Evolutionary conservation across 768 basidiomycete species (phyloP).

Genomic region (Inosperma sp.): DNA sequence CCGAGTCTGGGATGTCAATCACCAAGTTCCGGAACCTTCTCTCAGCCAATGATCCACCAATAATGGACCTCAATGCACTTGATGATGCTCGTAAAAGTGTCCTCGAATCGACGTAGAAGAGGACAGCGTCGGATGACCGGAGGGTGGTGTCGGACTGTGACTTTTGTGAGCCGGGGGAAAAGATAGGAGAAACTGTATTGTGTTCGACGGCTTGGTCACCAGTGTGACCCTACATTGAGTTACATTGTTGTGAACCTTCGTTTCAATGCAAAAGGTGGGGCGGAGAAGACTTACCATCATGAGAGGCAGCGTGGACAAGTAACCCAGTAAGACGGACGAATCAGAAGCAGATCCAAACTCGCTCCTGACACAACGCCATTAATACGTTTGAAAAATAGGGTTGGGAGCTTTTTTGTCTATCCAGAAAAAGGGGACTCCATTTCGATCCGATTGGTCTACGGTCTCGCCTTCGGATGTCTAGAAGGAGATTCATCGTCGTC

Average conservation of each 20-base stretch:
- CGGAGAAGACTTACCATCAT: slow-evolving; percentile 1
- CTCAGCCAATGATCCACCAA: slow-evolving; percentile 14
- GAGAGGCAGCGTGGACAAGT: background rate
- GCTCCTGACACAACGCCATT: background rate
- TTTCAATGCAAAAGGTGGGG: background rate
- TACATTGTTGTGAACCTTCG: background rate
- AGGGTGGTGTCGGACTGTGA: slow-evolving; percentile 22
- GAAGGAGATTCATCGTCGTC: too few relatives aligned
- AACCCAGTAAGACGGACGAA: background rate
- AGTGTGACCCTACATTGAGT: background rate
- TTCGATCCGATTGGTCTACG: too few relatives aligned
- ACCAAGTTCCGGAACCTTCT: slow-evolving; percentile 10
- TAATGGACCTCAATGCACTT: slow-evolving; percentile 15
- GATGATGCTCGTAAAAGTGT: slow-evolving; percentile 14
- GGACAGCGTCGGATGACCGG: slow-evolving; percentile 24
- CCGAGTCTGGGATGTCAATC: slow-evolving; percentile 21
- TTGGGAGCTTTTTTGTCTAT: too few relatives aligned
- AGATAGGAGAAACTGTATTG: slow-evolving; percentile 23
- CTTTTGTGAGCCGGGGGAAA: slow-evolving; percentile 26
- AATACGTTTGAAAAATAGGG: background rate
- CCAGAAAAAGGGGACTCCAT: too few relatives aligned
- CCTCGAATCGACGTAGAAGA: slow-evolving; percentile 26
- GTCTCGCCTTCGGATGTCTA: too few relatives aligned
- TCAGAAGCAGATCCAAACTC: background rate
- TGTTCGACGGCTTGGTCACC: slow-evolving; percentile 8